phyloP scores from a whole-genome alignment of 257 asterid genomes.

The Ocimum tenuiflorum region DNA sequence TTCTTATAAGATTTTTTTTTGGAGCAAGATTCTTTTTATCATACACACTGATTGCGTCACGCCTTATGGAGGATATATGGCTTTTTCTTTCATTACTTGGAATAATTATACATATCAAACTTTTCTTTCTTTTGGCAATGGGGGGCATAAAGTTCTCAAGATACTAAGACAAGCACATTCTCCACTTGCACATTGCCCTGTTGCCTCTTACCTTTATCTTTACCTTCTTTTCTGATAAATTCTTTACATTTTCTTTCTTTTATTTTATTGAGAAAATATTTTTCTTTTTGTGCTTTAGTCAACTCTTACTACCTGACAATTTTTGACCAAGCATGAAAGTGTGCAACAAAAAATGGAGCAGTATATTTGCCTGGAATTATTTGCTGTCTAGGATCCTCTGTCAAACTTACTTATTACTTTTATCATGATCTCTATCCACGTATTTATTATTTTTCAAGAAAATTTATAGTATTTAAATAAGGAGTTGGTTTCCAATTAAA shows the following conservation, averaged over 20 bases:
- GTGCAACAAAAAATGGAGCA: slow-evolving; percentile 24
- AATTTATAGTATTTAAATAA: too few relatives aligned
- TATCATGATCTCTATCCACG: too few relatives aligned
- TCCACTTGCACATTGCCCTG: slow-evolving; percentile 37
- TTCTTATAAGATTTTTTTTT: too few relatives aligned
- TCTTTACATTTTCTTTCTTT: background rate
- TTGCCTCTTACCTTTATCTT: slow-evolving; percentile 21
- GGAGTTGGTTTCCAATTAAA: too few relatives aligned
- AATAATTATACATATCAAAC: background rate
- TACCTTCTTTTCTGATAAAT: slow-evolving; percentile 25
- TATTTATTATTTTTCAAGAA: too few relatives aligned
- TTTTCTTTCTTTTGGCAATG: slow-evolving; percentile 12
- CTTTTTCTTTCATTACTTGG: too few relatives aligned
- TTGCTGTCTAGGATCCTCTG: slow-evolving; percentile 35
- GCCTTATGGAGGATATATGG: too few relatives aligned
- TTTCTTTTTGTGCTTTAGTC: slow-evolving; percentile 21
- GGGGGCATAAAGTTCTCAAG: slow-evolving; percentile 27
- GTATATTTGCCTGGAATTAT: slow-evolving; percentile 27
- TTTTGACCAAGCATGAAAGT: slow-evolving; percentile 50
- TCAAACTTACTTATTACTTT: background rate
- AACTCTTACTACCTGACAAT: slow-evolving; percentile 45
- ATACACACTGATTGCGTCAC: too few relatives aligned
- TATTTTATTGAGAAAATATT: background rate
- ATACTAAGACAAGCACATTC: slow-evolving; percentile 30
- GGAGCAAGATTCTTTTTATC: too few relatives aligned